These are phyloP conservation scores for Hydnum rufescens DNA, from an alignment of 768 basidiomycete genomes.

Conservation along the genomic window DNA sequence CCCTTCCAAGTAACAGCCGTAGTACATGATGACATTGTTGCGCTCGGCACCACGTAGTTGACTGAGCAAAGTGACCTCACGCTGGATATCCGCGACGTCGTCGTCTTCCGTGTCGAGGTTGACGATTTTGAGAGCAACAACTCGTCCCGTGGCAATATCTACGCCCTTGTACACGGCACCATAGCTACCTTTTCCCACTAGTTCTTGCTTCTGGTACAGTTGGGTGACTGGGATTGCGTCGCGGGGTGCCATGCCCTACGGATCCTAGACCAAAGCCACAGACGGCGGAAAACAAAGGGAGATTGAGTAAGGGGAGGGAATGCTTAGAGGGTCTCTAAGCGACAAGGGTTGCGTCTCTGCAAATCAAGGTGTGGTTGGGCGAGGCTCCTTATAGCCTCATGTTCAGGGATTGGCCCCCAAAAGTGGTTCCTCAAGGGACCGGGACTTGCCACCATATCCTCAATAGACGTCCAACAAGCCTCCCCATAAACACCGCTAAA, in stretches of 20 bases:
- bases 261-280: no score
- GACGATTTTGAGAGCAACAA: constrained; percentile 96
- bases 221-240: constrained; percentile 18
- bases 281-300: no score
- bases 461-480: no score
- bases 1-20: constrained; percentile 88
- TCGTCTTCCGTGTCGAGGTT: constrained; percentile 94
- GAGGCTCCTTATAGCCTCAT: no score
- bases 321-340: no score
- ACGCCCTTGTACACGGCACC: constrained; percentile 88
- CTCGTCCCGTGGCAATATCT: constrained; percentile 63
- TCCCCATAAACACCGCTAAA: no score
- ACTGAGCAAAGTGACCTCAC: constrained; percentile 80
- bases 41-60: constrained; percentile 70
- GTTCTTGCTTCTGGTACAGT: constrained; percentile 69
- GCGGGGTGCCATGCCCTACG: background rate
- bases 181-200: constrained; percentile 89
- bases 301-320: no score
- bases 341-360: no score
- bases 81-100: constrained; percentile 90
- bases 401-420: no score
- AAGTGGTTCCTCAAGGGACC: no score
- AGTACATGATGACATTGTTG: constrained; percentile 81
- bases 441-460: no score
- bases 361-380: no score